Base-by-base conservation (phyloP, 192 early-diverging fungal species). In the Backusella mclennaniae region DNA sequence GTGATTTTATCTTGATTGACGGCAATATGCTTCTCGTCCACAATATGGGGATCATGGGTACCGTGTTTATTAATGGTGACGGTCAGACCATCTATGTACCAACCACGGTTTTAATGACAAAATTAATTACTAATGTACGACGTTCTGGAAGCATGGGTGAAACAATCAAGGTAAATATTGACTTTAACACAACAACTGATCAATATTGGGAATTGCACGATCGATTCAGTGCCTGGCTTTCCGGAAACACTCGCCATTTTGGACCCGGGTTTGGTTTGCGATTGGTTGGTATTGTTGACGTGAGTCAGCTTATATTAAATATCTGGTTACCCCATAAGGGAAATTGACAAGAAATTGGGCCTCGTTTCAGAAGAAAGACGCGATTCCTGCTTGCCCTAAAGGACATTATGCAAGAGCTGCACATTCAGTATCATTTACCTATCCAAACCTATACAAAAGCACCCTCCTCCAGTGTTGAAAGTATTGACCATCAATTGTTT, bases 41-140 rank as follows among this genome's bases (percentile, higher is more conserved):
- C 35, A 91, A 95, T 70, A 88, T 97, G 76, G 89, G 90, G 7
- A 83, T 96, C 14, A 89, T 95, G 73, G 94, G 89, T 69, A 96
- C 95, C 0, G 88, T 93, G 63, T 93, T 97, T 77, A 89, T 86
- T 35, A 88, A 91, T 42, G 86, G 87, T n/a, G 95, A 97, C 74
- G 95, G 96, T 41, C 90, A 93, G 29, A 85, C 90, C 49, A 88
- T 94, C 2, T 91, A 94, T 68, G 90, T 87, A 26, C 93, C 96
- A 17, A 97, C 95, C 77, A 87, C 79, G 49, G 69, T 80, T 33
- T 82, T 92, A 67, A 85, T 88, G 38, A 88, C 83, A 14, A 88
- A 89, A 75, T 84, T 91, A 42, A 92, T 95, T 74, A 83, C 90
- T 59, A 96, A 95, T 69, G 76, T 95, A 69, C 87, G 93, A 4